Evolutionary conservation across 306 rosid genomes (phyloP).

Genomic region (Quercus variabilis): DNA sequence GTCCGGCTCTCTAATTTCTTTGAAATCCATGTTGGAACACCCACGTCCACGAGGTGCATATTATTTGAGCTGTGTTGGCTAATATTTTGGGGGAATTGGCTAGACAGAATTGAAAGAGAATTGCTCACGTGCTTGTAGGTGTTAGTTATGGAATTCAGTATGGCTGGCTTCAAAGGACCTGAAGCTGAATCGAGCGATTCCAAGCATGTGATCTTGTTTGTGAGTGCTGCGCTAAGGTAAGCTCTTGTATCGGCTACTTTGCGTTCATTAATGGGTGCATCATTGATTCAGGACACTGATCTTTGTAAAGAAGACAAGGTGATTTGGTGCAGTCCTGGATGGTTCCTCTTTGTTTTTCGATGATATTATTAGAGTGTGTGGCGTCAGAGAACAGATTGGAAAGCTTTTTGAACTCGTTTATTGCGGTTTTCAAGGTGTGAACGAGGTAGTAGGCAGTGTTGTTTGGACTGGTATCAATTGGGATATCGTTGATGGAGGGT

Average conservation of each 20-base stretch:
- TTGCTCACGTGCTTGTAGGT: conserved; percentile 61
- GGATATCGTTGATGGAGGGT: conserved; percentile 36
- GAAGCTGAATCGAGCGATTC: conserved; percentile 76
- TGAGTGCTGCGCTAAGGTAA: conserved; percentile 78
- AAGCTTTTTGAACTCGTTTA: conserved; percentile 56
- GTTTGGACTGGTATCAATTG: conserved; percentile 55
- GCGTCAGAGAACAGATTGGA: conserved; percentile 40
- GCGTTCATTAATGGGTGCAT: conserved; percentile 1
- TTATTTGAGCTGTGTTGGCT: conserved; percentile 6
- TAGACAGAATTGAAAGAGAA: conserved; percentile 58
- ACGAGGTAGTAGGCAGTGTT: conserved; percentile 44
- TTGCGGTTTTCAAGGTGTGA: conserved; percentile 49
- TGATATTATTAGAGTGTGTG: conserved; percentile 18
- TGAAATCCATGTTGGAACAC: conserved; percentile 37
- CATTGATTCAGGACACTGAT: conserved; percentile 45
- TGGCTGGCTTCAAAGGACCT: conserved; percentile 54
- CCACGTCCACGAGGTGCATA: conserved; percentile 32
- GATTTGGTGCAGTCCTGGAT: conserved; percentile 63
- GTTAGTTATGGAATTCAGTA: conserved; percentile 38
- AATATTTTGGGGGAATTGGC: conserved; percentile 33
- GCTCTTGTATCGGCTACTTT: conserved; percentile 50
- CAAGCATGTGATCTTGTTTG: conserved; percentile 81
- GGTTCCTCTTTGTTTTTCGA: conserved; percentile 64
- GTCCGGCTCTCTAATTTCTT: conserved; percentile 19
- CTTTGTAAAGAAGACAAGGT: conserved; percentile 44